phyloP scores from a whole-genome alignment of 2,329 filamentous ascomycete genomes.

The Beauveria sp. region DNA sequence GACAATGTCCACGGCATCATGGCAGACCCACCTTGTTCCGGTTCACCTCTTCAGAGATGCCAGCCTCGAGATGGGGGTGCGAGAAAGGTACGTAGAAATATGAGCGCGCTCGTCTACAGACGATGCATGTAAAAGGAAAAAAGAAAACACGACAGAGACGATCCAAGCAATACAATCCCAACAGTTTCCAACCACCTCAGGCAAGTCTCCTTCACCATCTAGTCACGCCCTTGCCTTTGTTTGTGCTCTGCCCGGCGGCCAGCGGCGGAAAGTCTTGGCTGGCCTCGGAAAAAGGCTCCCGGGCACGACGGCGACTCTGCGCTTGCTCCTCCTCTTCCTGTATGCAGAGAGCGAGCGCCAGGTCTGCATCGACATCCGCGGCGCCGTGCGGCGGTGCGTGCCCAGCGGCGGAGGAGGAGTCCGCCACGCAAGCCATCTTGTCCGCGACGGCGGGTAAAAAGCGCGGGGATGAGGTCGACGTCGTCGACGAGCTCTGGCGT shows the following conservation, averaged over 20 bases:
- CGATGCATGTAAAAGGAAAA: slow-evolving; percentile 1
- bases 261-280: slow-evolving; percentile 33
- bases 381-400: background rate
- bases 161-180: background rate
- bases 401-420: slow-evolving; percentile 14
- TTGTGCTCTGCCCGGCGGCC: slow-evolving; percentile 29
- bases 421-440: slow-evolving; percentile 21
- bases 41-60: background rate
- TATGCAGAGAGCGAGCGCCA: slow-evolving; percentile 52
- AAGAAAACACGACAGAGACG: background rate
- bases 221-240: slow-evolving; percentile 34
- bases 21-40: background rate
- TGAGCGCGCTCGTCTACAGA: background rate
- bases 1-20: background rate
- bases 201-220: slow-evolving; percentile 18
- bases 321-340: slow-evolving; percentile 36
- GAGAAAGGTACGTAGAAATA: background rate
- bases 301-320: background rate
- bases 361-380: slow-evolving; percentile 41
- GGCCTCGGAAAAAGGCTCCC: background rate
- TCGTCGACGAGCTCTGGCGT: slow-evolving; percentile 21
- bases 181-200: background rate
- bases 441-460: slow-evolving; percentile 24
- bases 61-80: background rate
- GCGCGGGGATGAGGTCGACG: slow-evolving; percentile 21